Conservation (phyloP, 805 yeast genomes). For the Debaryomyces maramus region DNA sequence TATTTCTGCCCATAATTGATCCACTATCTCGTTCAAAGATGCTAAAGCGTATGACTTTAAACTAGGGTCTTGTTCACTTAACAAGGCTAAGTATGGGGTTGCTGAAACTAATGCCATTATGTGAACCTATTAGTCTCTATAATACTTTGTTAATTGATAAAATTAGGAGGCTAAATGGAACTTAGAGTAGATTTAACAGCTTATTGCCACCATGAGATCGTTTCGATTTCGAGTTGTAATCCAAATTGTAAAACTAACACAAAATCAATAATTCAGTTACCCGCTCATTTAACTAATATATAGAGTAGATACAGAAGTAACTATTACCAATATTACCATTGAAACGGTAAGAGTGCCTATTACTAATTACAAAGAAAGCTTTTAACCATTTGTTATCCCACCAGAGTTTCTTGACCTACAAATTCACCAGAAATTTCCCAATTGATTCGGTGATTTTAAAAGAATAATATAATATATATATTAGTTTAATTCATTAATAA, state of each 20-base stretch:
- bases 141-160: neutral
- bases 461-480: no score
- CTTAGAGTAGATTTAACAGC: neutral
- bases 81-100: conserved; percentile 85
- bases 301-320: no score
- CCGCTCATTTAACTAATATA: no score
- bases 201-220: conserved; percentile 6
- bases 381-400: no score
- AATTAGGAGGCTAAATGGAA: neutral
- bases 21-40: conserved; percentile 78
- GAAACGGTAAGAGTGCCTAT: no score
- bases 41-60: conserved; percentile 83
- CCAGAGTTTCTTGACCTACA: no score
- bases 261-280: conserved; percentile 2
- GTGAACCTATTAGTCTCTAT: neutral
- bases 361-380: no score
- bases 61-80: conserved; percentile 75
- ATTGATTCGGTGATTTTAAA: no score
- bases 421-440: no score
- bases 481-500: no score
- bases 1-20: conserved; percentile 95
- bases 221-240: neutral
- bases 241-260: conserved; percentile 1
- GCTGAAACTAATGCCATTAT: conserved; percentile 74
- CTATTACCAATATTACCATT: no score